Evolutionary conservation across 805 yeast species (phyloP).

Genomic region (Isabelozyma rhagii): DNA sequence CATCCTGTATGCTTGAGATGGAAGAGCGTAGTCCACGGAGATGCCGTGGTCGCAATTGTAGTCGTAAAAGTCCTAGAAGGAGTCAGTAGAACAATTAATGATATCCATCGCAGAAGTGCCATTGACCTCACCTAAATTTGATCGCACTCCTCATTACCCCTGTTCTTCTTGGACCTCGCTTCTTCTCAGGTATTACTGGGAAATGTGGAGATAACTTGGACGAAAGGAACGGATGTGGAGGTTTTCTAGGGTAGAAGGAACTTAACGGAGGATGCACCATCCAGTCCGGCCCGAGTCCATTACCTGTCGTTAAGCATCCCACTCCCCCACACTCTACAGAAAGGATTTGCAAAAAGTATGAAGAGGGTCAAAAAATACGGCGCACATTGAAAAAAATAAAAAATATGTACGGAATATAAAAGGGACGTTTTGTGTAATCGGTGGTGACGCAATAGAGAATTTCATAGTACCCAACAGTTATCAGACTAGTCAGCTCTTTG

Average conservation of each 20-base stretch:
- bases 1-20: too few relatives aligned
- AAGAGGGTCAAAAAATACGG: too few relatives aligned
- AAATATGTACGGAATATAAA: neutral
- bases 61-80: too few relatives aligned
- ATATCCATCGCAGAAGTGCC: too few relatives aligned
- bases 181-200: neutral
- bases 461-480: neutral
- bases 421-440: neutral
- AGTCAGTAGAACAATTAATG: too few relatives aligned
- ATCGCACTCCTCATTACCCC: neutral
- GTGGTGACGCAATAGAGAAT: neutral
- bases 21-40: too few relatives aligned
- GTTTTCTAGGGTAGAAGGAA: neutral
- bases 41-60: too few relatives aligned
- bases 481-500: too few relatives aligned
- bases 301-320: neutral
- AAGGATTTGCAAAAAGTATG: neutral
- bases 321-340: neutral
- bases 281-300: too few relatives aligned
- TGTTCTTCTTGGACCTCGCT: neutral
- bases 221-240: neutral
- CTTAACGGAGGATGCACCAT: neutral
- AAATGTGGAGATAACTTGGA: too few relatives aligned
- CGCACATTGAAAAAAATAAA: neutral
- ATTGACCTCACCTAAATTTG: too few relatives aligned